Base-by-base conservation (phyloP, 2,329 filamentous ascomycete species). In the Ophiostoma tasmaniense region DNA sequence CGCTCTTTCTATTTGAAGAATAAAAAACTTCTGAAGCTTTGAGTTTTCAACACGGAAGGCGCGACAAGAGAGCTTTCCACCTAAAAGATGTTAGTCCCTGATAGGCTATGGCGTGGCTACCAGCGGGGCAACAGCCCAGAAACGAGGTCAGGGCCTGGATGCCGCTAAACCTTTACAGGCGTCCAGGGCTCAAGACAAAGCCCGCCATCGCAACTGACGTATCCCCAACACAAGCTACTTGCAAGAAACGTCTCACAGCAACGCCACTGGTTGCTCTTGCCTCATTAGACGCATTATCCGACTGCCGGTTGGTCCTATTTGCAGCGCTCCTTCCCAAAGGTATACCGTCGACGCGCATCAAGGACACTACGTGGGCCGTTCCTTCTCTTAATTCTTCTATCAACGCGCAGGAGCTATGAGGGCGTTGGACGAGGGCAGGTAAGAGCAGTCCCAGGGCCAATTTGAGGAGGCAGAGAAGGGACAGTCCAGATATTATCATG, bases 371-470 rank as follows among this genome's bases (percentile, higher is more conserved):
- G 59, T 8, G 59, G 59, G 59, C n/a, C 3, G 14, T 35, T 37
- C 59, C 17, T 62, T 33, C 28, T 7, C 11, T 11, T 25, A 25
- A 5, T 55, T 28, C n/a, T 55, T 28, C n/a, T 55, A 11, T 55
- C 20, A 55, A 64, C 61, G 13, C 55, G 55, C 55, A 61, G 55
- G 13, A 64, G 73, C 50, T 45, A 87, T 87, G 85, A 81, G 82
- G 76, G 79, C 82, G 72, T 78, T 85, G 76, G 80, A 81, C 72
- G 84, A 87, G 73, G 80, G 82, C 75, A 84, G 81, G 84, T 85
- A 75, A 69, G 74, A 52, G 35, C 62, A 22, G 17, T 35, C 69
- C 66, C 67, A 61, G 68, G 64, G 28, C 62, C 28, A 11, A 7
- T 45, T 45, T 3, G 50, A 55, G n/a, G 50, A 55, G 13, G 22